Base-by-base conservation (phyloP, 1,284 basidiomycete species). In the Ustilago loliicola region DNA sequence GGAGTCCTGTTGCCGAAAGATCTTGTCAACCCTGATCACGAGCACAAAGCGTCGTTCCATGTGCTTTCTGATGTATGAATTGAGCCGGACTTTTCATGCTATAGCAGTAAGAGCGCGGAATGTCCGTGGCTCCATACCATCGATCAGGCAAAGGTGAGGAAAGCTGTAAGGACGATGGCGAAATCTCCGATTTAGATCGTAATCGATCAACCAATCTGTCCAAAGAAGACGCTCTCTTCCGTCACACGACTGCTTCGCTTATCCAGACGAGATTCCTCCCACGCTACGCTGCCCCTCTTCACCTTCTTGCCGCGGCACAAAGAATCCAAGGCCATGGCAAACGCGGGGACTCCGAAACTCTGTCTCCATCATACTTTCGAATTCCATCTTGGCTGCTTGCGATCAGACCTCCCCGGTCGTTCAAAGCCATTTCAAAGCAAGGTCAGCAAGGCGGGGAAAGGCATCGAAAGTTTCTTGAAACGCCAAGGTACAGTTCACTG, bases 11-110 rank as follows among this genome's bases (percentile, higher is more conserved):
- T 27, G 48, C 25, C 27, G 48, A 30, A 48, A 48, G 19, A 48
- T 10, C 29, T 32, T 36, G 52, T 54, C 52, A 54, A 11, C 34
- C 36, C 36, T 55, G 53, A 55, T 40, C 34, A 55, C 53, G 53
- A n/a, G 53, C 21, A 36, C 36, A 50, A 3, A 25, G 25, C 48
- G 25, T 50, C 21, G 42, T 6, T 21, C 42, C 42, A 45, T n/a
- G 42, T 45, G 21, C 21, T 45, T 11, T 27, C 17, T 27, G 25
- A 50, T 25, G 25, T 50, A 15, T 50, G 1, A n/a, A 27, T 29
- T 27, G 25, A 25, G 13, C 2, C 25, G 25, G 11, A 27, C 48
- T 27, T 2, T 38, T 50, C 48, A 29, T 29, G 23, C 25, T 50
- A 15, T 25, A 27, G 27, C 27, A 29, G 17, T 6, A 25, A 21